Evolutionary conservation across 805 yeast species (phyloP), one percentile per base, ranked within the genome.

Genomic region (Myxozyma mucilagina): DNA sequence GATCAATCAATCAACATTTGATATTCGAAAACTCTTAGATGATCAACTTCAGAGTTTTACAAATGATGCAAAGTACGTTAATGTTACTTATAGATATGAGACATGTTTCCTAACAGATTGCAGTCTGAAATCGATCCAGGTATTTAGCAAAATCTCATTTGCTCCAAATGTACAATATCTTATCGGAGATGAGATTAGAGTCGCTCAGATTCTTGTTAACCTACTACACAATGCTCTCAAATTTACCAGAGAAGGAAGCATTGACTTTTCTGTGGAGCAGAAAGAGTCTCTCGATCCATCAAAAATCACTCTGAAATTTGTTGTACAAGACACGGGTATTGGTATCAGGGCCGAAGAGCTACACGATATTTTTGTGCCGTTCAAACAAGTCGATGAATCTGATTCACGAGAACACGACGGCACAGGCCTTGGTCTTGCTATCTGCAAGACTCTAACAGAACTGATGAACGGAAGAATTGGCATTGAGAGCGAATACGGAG

Each of bases 361-460:
- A 24, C 13, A 32, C 16, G 36, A 14, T 7, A 13, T 48, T 6
- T 58, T 58, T 47, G 45, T 48, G 10, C 53, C 59, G 8, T 58
- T 47, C 44, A 45, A 31, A 20, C 57, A 53, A 29, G 60, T 47
- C 29, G 61, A 58, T 32, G 35, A 54, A 6, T 53, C 60, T 8
- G 59, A 43, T 31, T 52, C 61, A 14, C 47, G 61, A 11, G 50
- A 58, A 29, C 54, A 58, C 31, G 59, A 44, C 45, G 61, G 61
- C 18, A 47, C 61, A 9, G 61, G 61, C 1, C 44, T 58, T 4
- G 61, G 61, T 13, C 54, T 58, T 18, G 39, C 60, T 11, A 58
- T 58, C 24, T 56, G 54, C 48, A 53, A 53, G 59, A 47, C 24
- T 7, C 20, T 58, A n/a, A 38, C 45, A 7, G 61, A 58, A 38